phyloP scores from a whole-genome alignment of 768 basidiomycete species.

The Jaapia argillacea region DNA sequence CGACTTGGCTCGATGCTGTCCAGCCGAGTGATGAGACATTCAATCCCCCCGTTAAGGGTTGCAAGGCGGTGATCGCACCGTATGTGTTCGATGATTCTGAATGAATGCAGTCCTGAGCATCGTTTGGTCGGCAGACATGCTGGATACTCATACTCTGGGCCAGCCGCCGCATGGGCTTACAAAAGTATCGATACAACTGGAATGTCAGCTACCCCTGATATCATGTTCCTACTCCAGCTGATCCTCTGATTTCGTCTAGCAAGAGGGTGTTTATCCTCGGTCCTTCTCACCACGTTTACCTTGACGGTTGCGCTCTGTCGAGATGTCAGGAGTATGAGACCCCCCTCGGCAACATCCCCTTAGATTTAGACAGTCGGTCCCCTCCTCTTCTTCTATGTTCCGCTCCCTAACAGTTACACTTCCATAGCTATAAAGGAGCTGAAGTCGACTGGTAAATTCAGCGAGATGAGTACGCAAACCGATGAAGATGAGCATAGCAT shows the following conservation, averaged over 20 bases:
- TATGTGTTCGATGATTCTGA: conserved; percentile 29
- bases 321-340: conserved; percentile 72
- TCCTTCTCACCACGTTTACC: conserved; percentile 88
- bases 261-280: conserved; percentile 92
- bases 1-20: conserved; percentile 53
- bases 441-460: conserved; percentile 55
- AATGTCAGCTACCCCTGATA: conserved; percentile 49
- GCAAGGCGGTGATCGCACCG: conserved; percentile 94
- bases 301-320: conserved; percentile 82
- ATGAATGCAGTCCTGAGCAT: conserved; percentile 1
- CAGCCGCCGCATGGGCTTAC: conserved; percentile 94
- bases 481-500: conserved; percentile 97
- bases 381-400: neutral
- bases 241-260: conserved; percentile 27
- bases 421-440: conserved; percentile 59
- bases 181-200: conserved; percentile 70
- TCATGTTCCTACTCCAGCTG: neutral
- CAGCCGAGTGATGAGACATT: conserved; percentile 36
- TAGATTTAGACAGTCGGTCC: conserved; percentile 70
- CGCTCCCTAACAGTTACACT: conserved; percentile 1
- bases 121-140: conserved; percentile 58
- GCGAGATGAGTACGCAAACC: conserved; percentile 46
- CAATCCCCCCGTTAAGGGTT: conserved; percentile 56
- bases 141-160: conserved; percentile 91
- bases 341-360: conserved; percentile 70